phyloP scores from a whole-genome alignment of 192 early-diverging fungal species.

The Chytriomyces confervae region DNA sequence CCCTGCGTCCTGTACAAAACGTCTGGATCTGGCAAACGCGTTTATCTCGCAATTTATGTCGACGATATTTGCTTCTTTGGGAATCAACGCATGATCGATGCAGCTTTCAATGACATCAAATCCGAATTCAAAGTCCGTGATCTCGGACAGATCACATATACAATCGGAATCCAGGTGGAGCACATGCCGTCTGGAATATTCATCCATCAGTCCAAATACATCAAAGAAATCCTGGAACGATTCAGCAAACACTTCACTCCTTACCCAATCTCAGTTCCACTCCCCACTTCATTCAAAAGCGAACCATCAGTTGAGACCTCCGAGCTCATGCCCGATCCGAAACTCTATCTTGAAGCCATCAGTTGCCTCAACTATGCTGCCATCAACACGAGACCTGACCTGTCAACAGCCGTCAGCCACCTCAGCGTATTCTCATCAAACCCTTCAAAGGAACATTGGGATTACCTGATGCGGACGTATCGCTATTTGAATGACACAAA shows the following conservation, averaged over 20 bases:
- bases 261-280: neutral
- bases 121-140: neutral
- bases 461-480: neutral
- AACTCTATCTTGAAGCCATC: neutral
- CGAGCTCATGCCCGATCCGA: neutral
- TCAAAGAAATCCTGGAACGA: neutral
- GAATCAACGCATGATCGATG: neutral
- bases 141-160: neutral
- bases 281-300: neutral
- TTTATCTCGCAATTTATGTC: neutral
- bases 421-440: neutral
- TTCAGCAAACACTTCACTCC: neutral
- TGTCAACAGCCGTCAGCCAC: neutral
- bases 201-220: constrained; percentile 12
- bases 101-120: neutral
- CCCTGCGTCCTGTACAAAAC: neutral
- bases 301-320: neutral
- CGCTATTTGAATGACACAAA: neutral
- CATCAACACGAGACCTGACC: neutral
- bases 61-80: neutral
- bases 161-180: neutral
- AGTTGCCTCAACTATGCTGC: constrained; percentile 10
- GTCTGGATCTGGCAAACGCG: neutral
- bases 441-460: neutral
- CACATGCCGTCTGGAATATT: constrained; percentile 2